These are phyloP conservation scores for Stagonosporopsis vannaccii DNA, from an alignment of 2,329 filamentous ascomycete genomes.

Conservation along the genomic window DNA sequence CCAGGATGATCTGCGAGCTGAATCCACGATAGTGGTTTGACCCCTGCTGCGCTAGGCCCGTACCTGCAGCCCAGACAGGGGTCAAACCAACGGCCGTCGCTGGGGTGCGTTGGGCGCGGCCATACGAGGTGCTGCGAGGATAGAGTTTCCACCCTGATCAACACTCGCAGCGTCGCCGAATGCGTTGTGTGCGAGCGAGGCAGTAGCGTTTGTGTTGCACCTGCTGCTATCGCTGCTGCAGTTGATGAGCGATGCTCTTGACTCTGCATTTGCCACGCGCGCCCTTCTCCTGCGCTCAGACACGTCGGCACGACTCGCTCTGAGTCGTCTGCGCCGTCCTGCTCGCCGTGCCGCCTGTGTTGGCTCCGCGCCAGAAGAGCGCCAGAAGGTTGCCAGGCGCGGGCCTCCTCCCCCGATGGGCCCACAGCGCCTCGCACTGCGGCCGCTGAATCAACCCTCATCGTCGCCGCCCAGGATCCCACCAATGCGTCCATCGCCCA, in stretches of 20 bases:
- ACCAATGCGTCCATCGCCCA: conserved; percentile 37
- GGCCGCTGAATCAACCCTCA: conserved; percentile 22
- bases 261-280: conserved; percentile 1
- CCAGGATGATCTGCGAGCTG: conserved; percentile 42
- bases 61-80: conserved; percentile 33
- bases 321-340: conserved; percentile 18
- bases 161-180: neutral
- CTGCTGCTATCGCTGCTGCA: neutral
- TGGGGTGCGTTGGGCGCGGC: conserved; percentile 20
- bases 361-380: conserved; percentile 41
- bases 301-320: conserved; percentile 24
- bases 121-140: conserved; percentile 5
- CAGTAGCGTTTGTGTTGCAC: neutral
- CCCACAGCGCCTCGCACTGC: conserved; percentile 27
- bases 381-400: conserved; percentile 34
- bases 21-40: conserved; percentile 33
- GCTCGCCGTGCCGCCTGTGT: conserved; percentile 33
- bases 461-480: conserved; percentile 19
- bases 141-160: conserved; percentile 10
- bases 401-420: conserved; percentile 45
- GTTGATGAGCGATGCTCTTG: too few species aligned
- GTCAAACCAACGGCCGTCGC: conserved; percentile 30
- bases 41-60: conserved; percentile 25
- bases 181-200: neutral
- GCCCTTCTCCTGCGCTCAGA: conserved; percentile 16